Base-by-base conservation (phyloP, 352 stramenopile genomes). In the Thalassiosira tumida region DNA sequence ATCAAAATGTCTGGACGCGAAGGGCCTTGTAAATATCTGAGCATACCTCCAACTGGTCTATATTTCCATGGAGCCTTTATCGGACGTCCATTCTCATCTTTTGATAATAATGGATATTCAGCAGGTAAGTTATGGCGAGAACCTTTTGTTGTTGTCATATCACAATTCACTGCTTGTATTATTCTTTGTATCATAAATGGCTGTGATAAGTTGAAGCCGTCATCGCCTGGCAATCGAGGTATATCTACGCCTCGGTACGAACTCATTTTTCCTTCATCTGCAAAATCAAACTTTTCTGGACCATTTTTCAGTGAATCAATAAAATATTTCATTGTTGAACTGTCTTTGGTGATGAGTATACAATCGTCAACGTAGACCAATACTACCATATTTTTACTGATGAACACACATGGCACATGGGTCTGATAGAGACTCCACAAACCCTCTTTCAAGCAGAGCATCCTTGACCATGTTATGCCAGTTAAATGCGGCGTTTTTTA, bases 321-420 rank as follows among this genome's bases (percentile, higher is more conserved):
- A 41, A 93, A 37, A 1, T 91, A 10, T n/a, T 90, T 54, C 4
- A 96, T 89, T 2, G 5, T 21, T 54, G 24, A 1, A 37, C 1
- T 31, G 6, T 82, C 47, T 47, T 31, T 67, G n/a, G 24, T 65
- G 21, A 89, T 75, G 1, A 89, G 26, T 6, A 89, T 84, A n/a
- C 72, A 83, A 35, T 89, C 82, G 51, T 89, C 74, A 5, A 95
- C 90, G 35, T 89, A 90, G 2, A 64, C 70, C 1, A 94, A n/a
- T n/a, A 89, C 33, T 26, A 86, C 67, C 37, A 86, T 78, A 15
- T 79, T 35, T 47, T 85, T 31, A 0, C 33, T 77, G 1, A 88
- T 59, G 64, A 92, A 93, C 2, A 95, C 72, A 81, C 89, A 95
- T 6, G 59, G 59, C 72, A 81, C 89, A 95, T 6, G 59, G 59